These are phyloP conservation scores for Diaporthe sp. DNA, from an alignment of 2,329 filamentous ascomycete genomes.

Conservation along the genomic window DNA sequence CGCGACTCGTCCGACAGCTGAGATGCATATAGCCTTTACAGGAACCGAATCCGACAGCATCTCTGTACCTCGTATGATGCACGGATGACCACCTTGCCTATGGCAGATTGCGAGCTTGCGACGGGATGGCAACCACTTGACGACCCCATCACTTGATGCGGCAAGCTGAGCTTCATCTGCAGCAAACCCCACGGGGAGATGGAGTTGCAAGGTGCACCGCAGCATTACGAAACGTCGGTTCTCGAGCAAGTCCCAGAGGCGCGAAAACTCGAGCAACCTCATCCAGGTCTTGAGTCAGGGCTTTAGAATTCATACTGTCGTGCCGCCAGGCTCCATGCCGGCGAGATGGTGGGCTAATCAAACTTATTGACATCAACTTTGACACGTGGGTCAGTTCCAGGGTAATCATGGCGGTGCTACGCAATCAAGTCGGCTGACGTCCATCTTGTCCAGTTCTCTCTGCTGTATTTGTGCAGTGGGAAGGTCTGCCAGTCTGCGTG, in stretches of 20 bases:
- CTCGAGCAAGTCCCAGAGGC: background rate
- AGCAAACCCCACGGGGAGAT: conserved; percentile 6
- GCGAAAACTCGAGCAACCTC: background rate
- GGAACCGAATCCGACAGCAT: background rate
- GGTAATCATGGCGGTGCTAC: conserved; percentile 1
- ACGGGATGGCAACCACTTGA: background rate
- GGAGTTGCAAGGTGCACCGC: background rate
- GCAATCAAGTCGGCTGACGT: conserved; percentile 4
- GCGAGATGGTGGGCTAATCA: conserved; percentile 1
- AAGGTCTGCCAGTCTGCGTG: background rate
- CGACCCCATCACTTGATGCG: conserved; percentile 25
- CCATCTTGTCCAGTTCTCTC: background rate
- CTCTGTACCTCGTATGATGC: background rate
- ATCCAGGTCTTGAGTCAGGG: background rate
- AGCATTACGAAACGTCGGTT: background rate
- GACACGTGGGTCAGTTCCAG: background rate
- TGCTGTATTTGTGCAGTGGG: background rate
- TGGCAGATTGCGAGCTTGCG: background rate
- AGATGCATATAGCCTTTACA: background rate
- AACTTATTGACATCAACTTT: background rate
- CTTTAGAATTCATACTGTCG: background rate
- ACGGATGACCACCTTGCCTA: background rate
- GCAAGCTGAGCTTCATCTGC: conserved; percentile 1
- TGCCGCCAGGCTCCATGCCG: background rate
- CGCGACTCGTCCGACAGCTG: background rate